phyloP scores from a whole-genome alignment of 805 yeast genomes.

The Pichia insulana region DNA sequence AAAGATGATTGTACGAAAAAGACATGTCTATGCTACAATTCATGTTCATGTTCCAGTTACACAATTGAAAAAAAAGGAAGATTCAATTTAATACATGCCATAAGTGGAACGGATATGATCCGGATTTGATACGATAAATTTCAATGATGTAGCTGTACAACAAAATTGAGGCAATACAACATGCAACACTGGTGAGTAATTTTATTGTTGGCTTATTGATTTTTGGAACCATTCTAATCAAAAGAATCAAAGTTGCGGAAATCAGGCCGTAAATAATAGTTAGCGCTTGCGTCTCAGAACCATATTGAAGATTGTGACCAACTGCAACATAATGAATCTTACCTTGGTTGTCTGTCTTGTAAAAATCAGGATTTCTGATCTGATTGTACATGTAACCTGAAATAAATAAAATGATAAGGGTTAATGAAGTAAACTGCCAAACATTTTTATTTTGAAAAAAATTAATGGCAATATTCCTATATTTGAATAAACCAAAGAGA shows the following conservation, averaged over 20 bases:
- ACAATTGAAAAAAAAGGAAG: too few relatives aligned
- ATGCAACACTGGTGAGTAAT: conserved; percentile 37
- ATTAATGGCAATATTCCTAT: conserved; percentile 24
- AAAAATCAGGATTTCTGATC: conserved; percentile 66
- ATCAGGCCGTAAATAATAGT: conserved; percentile 65
- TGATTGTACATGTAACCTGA: conserved; percentile 92
- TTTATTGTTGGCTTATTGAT: conserved; percentile 38
- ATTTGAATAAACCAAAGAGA: conserved; percentile 24
- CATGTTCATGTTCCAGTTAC: too few relatives aligned
- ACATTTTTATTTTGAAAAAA: conserved; percentile 44
- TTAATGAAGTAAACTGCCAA: conserved; percentile 68
- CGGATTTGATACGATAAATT: conserved; percentile 61
- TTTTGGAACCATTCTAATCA: conserved; percentile 50
- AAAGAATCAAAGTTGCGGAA: conserved; percentile 48
- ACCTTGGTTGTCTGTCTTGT: conserved; percentile 37
- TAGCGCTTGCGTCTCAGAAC: conserved; percentile 82
- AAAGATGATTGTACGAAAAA: too few relatives aligned
- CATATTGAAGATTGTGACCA: conserved; percentile 73
- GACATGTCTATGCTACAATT: too few relatives aligned
- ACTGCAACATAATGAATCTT: conserved; percentile 31
- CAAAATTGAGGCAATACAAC: conserved; percentile 40
- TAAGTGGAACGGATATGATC: conserved; percentile 69
- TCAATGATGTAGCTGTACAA: conserved; percentile 56
- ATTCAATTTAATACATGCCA: neutral
- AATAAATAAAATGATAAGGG: conserved; percentile 59